Evolutionary conservation across 257 asterid species (phyloP), one percentile per base, ranked within the genome.

Genomic region (Salvia hispanica): DNA sequence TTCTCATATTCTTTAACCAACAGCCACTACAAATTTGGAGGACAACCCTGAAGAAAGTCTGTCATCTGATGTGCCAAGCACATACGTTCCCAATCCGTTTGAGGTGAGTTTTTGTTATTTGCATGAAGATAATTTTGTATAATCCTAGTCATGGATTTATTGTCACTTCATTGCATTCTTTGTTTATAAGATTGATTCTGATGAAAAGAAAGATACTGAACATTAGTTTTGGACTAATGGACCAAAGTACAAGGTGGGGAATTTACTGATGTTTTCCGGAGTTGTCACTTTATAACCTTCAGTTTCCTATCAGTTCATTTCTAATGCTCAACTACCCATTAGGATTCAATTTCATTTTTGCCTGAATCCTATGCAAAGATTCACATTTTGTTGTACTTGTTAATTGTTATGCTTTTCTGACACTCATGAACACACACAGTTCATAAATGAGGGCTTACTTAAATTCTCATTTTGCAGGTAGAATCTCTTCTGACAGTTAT

Each of bases 401-500:
- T 43, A 9, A 8, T 13, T 55, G 31, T 34, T 68, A 42, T 53
- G 44, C 54, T 57, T n/a, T 15, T 51, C 52, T 48, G 39, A 28
- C 8, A 6, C 28, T 9, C 52, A 40, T 69, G 48, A 52, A 44
- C 4, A 47, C 43, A 64, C 4, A 3, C 59, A 70, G 48, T 13
- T 48, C 25, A 51, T 69, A 18, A 74, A 39, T 16, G 34, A 51
- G 40, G 57, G 39, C 34, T 43, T 59, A 67, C 42, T 68, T 36
- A 51, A 50, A 70, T 43, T 73, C 62, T 70, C 71, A 15, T 74
- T 71, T 75, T 78, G 45, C 94, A 90, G 98, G 92, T 92, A 33
- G 95, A 92, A 72, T 82, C 86, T 68, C 90, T 92, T 67, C 76
- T 92, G 80, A 68, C 80, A 0, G 77, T 63, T 53, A 74, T 92